Conservation (phyloP, 192 early-diverging fungal genomes). For the Coemansia asiatica region DNA sequence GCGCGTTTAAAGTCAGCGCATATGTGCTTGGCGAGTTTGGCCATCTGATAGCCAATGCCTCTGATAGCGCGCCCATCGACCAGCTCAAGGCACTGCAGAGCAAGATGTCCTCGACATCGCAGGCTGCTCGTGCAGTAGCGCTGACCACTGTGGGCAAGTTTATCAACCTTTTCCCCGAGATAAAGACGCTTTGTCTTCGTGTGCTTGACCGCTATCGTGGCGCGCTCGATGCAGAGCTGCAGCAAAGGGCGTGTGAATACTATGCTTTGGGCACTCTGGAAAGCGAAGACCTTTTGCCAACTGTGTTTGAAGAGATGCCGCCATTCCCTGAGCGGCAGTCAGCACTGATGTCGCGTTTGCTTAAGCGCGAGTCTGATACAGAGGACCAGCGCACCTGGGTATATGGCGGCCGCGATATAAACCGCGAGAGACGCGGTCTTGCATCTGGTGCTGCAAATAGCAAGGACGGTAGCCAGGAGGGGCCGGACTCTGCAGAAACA, state of each 20-base stretch:
- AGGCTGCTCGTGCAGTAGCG: constrained; percentile 77
- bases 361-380: constrained; percentile 84
- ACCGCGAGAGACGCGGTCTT: constrained; percentile 56
- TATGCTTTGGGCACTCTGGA: constrained; percentile 78
- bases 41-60: constrained; percentile 86
- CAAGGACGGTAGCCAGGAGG: background rate
- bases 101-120: constrained; percentile 80
- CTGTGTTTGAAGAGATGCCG: constrained; percentile 98
- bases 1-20: constrained; percentile 90
- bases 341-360: constrained; percentile 76
- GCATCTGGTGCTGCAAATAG: background rate
- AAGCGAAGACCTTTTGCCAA: constrained; percentile 86
- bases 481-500: background rate
- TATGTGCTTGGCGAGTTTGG: constrained; percentile 98
- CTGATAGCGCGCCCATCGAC: constrained; percentile 84
- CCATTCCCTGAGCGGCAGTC: constrained; percentile 95
- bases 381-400: constrained; percentile 96
- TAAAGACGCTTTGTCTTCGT: constrained; percentile 80
- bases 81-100: constrained; percentile 94
- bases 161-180: constrained; percentile 96
- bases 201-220: constrained; percentile 87
- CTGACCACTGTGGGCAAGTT: constrained; percentile 95
- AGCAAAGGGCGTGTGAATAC: constrained; percentile 98
- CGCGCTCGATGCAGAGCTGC: constrained; percentile 92
- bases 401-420: constrained; percentile 84